Percentiles rank a stretch among this genome's conserved stretches.
These are phyloP conservation scores for Pochonia chlamydosporia DNA, from an alignment of 2,329 filamentous ascomycete genomes.

Conservation along the genomic window DNA sequence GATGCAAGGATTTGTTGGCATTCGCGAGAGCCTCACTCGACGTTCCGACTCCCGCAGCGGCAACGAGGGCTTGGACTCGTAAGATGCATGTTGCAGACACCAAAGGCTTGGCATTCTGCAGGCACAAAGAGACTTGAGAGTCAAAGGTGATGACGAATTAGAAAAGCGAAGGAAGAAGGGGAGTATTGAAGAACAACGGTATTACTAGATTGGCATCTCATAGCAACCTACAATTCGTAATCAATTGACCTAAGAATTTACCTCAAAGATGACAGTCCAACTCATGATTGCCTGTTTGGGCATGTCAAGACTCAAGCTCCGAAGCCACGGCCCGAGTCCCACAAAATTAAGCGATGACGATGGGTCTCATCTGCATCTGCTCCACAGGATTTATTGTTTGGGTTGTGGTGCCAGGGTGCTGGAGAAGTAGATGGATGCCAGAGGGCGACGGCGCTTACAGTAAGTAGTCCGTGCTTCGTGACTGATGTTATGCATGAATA, in stretches of 20 bases:
- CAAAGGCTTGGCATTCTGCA: not conserved
- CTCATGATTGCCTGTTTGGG: not conserved
- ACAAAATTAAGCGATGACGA: not conserved
- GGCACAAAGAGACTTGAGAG: not conserved
- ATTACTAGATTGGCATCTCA: not conserved
- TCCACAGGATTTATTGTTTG: no score
- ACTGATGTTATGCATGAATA: no score
- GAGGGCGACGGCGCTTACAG: no score
- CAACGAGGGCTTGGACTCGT: constrained; percentile 5
- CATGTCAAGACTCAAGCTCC: not conserved
- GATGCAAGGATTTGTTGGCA: constrained; percentile 42
- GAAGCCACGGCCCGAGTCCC: not conserved
- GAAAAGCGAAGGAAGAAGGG: no score
- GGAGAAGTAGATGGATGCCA: no score
- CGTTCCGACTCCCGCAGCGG: constrained; percentile 17
- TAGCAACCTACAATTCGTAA: not conserved
- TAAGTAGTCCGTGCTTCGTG: no score
- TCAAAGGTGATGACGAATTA: not conserved
- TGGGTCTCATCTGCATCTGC: not conserved
- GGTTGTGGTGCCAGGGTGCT: no score
- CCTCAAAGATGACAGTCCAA: not conserved
- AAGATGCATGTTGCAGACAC: not conserved
- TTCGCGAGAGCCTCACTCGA: constrained; percentile 37
- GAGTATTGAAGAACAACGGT: not conserved
- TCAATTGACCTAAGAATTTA: constrained; percentile 11